Evolutionary conservation across 345 rosid species (phyloP).

Genomic region (Brassica nigra): DNA sequence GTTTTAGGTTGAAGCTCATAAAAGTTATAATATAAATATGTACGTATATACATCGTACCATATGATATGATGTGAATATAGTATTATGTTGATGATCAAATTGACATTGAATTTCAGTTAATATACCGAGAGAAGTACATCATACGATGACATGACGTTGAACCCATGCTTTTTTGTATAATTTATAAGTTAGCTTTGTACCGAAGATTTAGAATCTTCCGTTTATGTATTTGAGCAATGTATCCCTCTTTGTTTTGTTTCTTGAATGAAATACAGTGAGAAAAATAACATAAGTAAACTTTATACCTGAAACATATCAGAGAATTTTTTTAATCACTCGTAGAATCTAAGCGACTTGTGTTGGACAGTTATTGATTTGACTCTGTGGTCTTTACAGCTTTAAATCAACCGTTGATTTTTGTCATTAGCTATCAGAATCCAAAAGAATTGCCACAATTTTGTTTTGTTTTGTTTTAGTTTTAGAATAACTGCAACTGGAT

Average conservation of each 20-base stretch:
- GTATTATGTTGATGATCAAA: not conserved
- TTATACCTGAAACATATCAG: constrained; percentile 19
- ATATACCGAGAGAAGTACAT: not conserved
- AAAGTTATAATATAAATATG: not conserved
- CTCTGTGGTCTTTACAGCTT: constrained; percentile 6
- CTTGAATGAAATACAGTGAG: not conserved
- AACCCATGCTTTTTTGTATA: not conserved
- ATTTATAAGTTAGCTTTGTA: not conserved
- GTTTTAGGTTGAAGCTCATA: constrained; percentile 1
- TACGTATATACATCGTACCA: not conserved
- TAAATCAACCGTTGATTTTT: constrained; percentile 7
- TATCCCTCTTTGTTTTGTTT: not conserved
- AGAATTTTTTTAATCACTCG: constrained; percentile 16
- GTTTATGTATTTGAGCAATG: not conserved
- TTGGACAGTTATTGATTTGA: constrained; percentile 5
- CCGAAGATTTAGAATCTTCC: not conserved
- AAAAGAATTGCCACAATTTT: not conserved
- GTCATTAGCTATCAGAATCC: not conserved
- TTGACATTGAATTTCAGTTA: not conserved
- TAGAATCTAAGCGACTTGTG: constrained; percentile 37
- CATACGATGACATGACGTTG: not conserved
- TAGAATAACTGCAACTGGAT: not conserved
- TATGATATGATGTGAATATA: not conserved
- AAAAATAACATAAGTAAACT: not conserved
- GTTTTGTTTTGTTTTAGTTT: not conserved